Evolutionary conservation across 768 basidiomycete genomes (phyloP), one percentile per base, ranked within the genome.

Genomic region (Lactarius hatsudake): DNA sequence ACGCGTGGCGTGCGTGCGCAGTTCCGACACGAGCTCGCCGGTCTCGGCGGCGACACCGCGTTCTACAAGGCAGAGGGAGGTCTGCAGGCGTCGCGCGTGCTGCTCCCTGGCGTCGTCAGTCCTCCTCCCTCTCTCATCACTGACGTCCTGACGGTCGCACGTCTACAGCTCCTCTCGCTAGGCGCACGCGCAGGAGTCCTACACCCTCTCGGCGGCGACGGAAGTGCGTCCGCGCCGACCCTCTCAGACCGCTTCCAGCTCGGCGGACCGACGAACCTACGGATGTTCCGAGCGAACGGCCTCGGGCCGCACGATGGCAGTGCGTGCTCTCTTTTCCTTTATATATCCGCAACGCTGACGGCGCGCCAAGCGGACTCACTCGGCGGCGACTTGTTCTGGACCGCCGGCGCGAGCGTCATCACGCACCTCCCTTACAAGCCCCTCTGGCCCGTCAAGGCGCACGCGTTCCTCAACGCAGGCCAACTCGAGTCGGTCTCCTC

Each of bases 161-260:
- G 12, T 30, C n/a, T 15, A 40, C 70, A 96, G 95, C 84, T 87
- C 3, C 69, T 91, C 48, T 94, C 94, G 0, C 78, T 96, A 17
- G 84, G 90, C 3, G 86, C 87, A 2, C 82, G 89, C 10, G 79
- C 86, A 0, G 96, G 96, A 2, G 65, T 92, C 30, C 78, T 98
- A 13, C 85, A 85, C 74, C 84, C 87, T 57, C 75, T 96, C 8
- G 15, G 45, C 15, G 40, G 48, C 10, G 62, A 54, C 3, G 18
- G 53, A 17, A 34, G 36, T 34, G 78, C 79, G 13, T 77, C 80
- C 13, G 76, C 80, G 15, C 81, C 84, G 8, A 82, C 87, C 28
- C 90, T 93, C 72, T 82, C 87, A 1, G 97, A 99, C 77, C 86
- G 94, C 6, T 94, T 94, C 76, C 95, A 96, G 70, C 83, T 98